These are phyloP conservation scores for Pseudoperonospora humuli DNA, from an alignment of 352 stramenopile species.

Conservation along the genomic window DNA sequence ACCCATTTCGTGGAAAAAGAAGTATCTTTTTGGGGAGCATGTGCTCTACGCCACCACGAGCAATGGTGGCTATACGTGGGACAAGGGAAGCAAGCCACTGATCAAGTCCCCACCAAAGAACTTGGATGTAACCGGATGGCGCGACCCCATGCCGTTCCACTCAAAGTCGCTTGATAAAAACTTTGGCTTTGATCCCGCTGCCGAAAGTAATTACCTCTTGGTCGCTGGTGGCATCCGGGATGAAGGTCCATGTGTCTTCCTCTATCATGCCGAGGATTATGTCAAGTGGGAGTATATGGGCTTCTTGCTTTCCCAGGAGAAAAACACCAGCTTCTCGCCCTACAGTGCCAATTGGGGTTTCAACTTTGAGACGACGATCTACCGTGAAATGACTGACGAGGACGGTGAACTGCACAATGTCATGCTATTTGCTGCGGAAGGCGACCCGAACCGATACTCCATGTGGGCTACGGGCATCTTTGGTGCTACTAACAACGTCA, in stretches of 20 bases:
- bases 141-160: conserved; percentile 55
- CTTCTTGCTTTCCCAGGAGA: conserved; percentile 43
- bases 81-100: conserved; percentile 40
- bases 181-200: conserved; percentile 18
- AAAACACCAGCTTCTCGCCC: conserved; percentile 53
- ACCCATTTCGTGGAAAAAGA: conserved; percentile 37
- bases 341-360: conserved; percentile 52
- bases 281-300: conserved; percentile 62
- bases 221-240: conserved; percentile 45
- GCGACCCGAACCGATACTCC: conserved; percentile 37
- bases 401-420: conserved; percentile 54
- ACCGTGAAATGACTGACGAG: conserved; percentile 45
- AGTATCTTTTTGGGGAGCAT: conserved; percentile 62
- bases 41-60: conserved; percentile 55
- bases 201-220: conserved; percentile 47
- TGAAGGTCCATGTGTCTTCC: conserved; percentile 49
- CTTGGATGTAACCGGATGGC: conserved; percentile 57
- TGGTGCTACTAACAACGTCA: too few relatives aligned
- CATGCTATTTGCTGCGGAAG: conserved; percentile 56
- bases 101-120: conserved; percentile 40
- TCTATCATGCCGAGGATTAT: conserved; percentile 56
- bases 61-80: conserved; percentile 50
- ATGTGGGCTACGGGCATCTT: conserved; percentile 65
- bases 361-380: conserved; percentile 68
- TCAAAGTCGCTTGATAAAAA: conserved; percentile 40